These are phyloP conservation scores for Acorus calamus DNA, from an alignment of 106 monocot species.

Conservation along the genomic window DNA sequence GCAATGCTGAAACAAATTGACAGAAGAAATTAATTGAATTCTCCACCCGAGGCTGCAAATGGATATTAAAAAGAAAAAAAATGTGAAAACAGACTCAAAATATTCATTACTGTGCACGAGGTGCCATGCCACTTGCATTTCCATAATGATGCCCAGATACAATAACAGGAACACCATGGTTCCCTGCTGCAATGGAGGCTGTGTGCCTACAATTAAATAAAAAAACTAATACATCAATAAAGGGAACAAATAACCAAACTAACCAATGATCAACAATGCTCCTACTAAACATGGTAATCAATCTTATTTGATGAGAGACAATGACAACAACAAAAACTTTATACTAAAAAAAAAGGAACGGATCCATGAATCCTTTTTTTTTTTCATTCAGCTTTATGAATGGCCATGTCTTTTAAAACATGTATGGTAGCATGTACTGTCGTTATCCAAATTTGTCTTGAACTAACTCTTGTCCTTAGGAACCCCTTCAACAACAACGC, in stretches of 20 bases:
- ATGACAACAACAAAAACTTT: too few relatives aligned
- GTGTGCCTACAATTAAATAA: constrained; percentile 53
- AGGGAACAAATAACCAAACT: not conserved
- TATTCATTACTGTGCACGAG: constrained; percentile 79
- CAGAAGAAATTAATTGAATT: not conserved
- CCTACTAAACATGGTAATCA: too few relatives aligned
- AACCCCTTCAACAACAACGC: too few relatives aligned
- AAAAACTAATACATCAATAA: not conserved
- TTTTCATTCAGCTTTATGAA: too few relatives aligned
- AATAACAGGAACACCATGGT: constrained; percentile 78
- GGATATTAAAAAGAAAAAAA: not conserved
- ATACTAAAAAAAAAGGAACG: too few relatives aligned
- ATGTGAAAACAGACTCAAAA: not conserved
- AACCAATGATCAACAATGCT: not conserved
- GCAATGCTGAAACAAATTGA: constrained; percentile 55
- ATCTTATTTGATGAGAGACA: too few relatives aligned
- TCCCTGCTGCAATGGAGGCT: constrained; percentile 91
- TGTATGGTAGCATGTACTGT: too few relatives aligned
- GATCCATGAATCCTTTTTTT: too few relatives aligned
- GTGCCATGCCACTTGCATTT: constrained; percentile 99
- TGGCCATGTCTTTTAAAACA: too few relatives aligned
- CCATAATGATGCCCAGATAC: constrained; percentile 89
- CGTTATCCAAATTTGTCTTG: too few relatives aligned
- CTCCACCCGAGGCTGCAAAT: too few relatives aligned
- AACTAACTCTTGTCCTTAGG: too few relatives aligned